phyloP scores from a whole-genome alignment of 1,284 basidiomycete genomes.

The Ceratobasidium sp. region DNA sequence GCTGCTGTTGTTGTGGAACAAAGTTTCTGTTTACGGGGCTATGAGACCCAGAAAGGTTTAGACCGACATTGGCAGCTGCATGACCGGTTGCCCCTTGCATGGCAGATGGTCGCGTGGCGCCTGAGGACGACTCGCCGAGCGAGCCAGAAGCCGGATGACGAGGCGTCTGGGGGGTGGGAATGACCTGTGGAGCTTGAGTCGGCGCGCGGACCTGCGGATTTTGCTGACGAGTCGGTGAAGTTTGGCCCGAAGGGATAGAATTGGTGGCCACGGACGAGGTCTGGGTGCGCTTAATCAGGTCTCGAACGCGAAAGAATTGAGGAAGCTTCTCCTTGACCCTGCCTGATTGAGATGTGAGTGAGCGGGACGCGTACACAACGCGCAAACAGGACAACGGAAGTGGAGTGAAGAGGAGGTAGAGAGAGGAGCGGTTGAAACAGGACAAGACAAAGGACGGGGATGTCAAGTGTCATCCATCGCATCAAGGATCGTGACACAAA shows the following conservation, averaged over 20 bases:
- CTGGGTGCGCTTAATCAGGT: slow-evolving; percentile 43
- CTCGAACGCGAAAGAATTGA: slow-evolving; percentile 45
- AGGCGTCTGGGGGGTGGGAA: slow-evolving; percentile 25
- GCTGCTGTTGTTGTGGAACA: slow-evolving; percentile 28
- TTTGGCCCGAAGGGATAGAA: slow-evolving; percentile 29
- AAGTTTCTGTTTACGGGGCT: slow-evolving; percentile 34
- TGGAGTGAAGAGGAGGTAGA: too few species aligned
- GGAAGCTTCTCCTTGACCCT: slow-evolving; percentile 46
- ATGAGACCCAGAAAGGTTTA: slow-evolving; percentile 25
- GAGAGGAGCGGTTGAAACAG: slow-evolving; percentile 23
- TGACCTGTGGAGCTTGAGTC: slow-evolving; percentile 32
- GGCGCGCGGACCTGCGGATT: slow-evolving; percentile 22
- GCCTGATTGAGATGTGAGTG: slow-evolving; percentile 36
- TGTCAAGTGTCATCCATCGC: slow-evolving; percentile 32
- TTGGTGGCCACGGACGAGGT: slow-evolving; percentile 12
- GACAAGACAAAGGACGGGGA: slow-evolving; percentile 28
- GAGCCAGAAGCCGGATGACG: slow-evolving; percentile 34
- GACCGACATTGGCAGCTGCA: slow-evolving; percentile 13
- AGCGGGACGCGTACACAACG: slow-evolving; percentile 32
- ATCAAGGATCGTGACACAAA: slow-evolving; percentile 37
- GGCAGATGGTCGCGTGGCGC: slow-evolving; percentile 26
- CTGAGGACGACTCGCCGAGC: slow-evolving; percentile 28
- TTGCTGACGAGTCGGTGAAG: slow-evolving; percentile 32
- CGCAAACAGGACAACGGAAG: slow-evolving; percentile 26
- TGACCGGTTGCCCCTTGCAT: slow-evolving; percentile 16